phyloP scores from a whole-genome alignment of 1,284 basidiomycete genomes.

The Hymenochaete sp. region DNA sequence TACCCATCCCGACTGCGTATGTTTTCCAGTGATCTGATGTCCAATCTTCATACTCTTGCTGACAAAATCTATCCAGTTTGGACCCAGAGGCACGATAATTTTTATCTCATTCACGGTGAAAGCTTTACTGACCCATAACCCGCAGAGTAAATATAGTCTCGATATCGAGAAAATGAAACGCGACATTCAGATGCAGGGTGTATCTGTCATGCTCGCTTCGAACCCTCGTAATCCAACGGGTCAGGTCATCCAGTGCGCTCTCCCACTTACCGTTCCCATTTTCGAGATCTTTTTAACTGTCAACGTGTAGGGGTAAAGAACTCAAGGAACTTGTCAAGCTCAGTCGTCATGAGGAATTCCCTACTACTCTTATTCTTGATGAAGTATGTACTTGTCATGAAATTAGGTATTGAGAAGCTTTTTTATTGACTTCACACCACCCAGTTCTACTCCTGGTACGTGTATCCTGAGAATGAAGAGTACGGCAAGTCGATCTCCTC shows the following conservation, averaged over 20 bases:
- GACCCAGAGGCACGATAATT: slow-evolving; percentile 41
- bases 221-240: slow-evolving; percentile 93
- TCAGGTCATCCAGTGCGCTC: slow-evolving; percentile 47
- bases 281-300: slow-evolving; percentile 15
- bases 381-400: slow-evolving; percentile 52
- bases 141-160: slow-evolving; percentile 54
- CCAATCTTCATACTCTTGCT: neutral
- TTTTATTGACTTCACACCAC: neutral
- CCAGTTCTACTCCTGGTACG: slow-evolving; percentile 88
- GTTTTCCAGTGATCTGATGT: slow-evolving; percentile 23
- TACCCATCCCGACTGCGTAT: slow-evolving; percentile 83
- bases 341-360: slow-evolving; percentile 57
- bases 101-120: neutral
- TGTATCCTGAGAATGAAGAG: slow-evolving; percentile 74
- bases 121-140: neutral
- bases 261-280: neutral
- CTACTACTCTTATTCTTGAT: slow-evolving; percentile 79
- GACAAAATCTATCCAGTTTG: slow-evolving; percentile 36
- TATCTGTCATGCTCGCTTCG: slow-evolving; percentile 81
- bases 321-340: slow-evolving; percentile 73
- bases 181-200: slow-evolving; percentile 72
- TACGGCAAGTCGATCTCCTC: slow-evolving; percentile 75
- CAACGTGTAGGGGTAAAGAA: slow-evolving; percentile 55
- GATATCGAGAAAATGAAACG: slow-evolving; percentile 57
- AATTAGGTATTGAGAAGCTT: neutral